These are phyloP conservation scores for Ophiocordyceps camponoti-rufipedis DNA, from an alignment of 2,329 filamentous ascomycete species.

Conservation along the genomic window DNA sequence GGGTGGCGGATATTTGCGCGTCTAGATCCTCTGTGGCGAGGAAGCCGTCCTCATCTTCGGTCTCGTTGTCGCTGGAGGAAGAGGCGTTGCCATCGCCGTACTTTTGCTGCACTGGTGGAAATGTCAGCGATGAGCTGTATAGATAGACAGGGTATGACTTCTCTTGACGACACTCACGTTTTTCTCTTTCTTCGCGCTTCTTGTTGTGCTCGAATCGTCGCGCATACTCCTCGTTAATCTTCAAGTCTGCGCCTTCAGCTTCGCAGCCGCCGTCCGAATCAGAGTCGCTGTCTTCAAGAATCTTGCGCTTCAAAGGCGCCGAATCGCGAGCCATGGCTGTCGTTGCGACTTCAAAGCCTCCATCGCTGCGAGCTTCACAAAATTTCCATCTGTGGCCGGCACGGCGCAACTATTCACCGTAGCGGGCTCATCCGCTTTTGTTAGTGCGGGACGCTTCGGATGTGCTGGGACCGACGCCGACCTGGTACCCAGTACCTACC, in stretches of 20 bases:
- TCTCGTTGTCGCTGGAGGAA: conserved; percentile 47
- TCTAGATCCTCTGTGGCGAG: conserved; percentile 75
- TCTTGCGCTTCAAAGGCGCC: conserved; percentile 19
- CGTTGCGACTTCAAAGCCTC: not conserved
- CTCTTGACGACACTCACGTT: conserved; percentile 26
- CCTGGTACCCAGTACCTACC: not conserved
- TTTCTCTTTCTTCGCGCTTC: conserved; percentile 73
- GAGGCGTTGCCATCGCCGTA: conserved; percentile 33
- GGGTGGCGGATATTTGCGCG: conserved; percentile 67
- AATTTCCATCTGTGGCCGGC: conserved; percentile 12
- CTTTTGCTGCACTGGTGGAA: conserved; percentile 58
- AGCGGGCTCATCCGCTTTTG: not conserved
- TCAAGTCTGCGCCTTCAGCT: conserved; percentile 35
- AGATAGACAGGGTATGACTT: not conserved
- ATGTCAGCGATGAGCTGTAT: not conserved
- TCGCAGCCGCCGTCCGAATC: conserved; percentile 25
- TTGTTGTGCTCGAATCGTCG: conserved; percentile 91
- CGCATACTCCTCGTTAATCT: conserved; percentile 82
- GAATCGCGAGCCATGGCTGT: not conserved
- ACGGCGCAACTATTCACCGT: conserved; percentile 5
- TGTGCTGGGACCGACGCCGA: not conserved
- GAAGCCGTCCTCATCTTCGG: conserved; percentile 80
- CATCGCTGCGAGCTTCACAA: not conserved
- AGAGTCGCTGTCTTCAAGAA: conserved; percentile 39
- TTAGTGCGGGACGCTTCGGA: not conserved